Conservation (phyloP, 257 asterid genomes). For the Echium plantagineum region DNA sequence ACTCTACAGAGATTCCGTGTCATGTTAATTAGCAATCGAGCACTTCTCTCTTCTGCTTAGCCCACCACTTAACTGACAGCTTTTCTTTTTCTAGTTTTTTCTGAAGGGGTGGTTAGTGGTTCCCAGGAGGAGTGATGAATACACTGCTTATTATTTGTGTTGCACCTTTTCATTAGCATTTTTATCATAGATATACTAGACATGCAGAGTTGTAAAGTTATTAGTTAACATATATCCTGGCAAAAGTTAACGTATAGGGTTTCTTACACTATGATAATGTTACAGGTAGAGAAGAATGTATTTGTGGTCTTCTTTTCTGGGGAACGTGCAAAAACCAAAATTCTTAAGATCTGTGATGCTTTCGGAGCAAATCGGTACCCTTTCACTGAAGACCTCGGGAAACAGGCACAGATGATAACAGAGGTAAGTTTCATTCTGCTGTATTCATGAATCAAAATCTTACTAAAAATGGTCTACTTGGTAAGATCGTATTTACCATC, state of each 20-base stretch:
- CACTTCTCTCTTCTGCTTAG: too few relatives aligned
- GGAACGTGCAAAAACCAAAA: conserved; percentile 78
- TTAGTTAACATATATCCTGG: background rate
- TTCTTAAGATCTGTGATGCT: conserved; percentile 96
- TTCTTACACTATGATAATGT: background rate
- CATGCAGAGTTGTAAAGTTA: background rate
- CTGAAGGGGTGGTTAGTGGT: too few relatives aligned
- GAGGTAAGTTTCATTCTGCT: conserved; percentile 38
- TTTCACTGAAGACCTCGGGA: conserved; percentile 61
- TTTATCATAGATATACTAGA: too few relatives aligned
- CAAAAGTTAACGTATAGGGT: background rate
- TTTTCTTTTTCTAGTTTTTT: too few relatives aligned
- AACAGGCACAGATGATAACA: conserved; percentile 62
- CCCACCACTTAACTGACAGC: too few relatives aligned
- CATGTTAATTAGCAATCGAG: too few relatives aligned
- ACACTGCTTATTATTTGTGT: too few relatives aligned
- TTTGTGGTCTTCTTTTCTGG: conserved; percentile 90
- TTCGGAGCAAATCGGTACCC: conserved; percentile 97
- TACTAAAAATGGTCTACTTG: background rate
- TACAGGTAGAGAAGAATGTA: conserved; percentile 88
- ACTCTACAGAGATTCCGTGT: too few relatives aligned
- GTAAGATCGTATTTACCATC: background rate
- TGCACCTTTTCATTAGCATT: too few relatives aligned
- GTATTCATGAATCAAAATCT: background rate
- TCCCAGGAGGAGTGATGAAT: too few relatives aligned